Conservation (phyloP, 352 stramenopile species). For the Pythium insidiosum region DNA sequence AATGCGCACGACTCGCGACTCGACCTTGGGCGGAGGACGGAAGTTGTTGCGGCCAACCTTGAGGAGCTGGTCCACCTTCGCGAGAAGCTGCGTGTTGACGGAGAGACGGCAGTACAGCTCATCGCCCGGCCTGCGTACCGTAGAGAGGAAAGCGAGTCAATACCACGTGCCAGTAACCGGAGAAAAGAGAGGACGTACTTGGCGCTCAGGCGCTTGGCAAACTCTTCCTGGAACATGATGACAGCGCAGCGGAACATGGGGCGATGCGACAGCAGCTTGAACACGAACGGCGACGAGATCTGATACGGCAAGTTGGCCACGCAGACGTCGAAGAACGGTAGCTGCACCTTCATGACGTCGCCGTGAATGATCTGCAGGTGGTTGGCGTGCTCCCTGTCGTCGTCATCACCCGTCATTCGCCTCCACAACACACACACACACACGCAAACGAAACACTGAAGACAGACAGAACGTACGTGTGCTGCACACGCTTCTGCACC, state of each 20-base stretch:
- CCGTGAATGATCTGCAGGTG: slow-evolving; percentile 99
- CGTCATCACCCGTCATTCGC: neutral
- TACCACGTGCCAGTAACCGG: too few species aligned
- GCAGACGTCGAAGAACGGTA: slow-evolving; percentile 99
- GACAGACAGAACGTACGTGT: slow-evolving; percentile 61
- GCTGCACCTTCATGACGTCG: slow-evolving; percentile 98
- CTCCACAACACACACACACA: neutral
- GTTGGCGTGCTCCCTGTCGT: slow-evolving; percentile 71
- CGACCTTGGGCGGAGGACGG: slow-evolving; percentile 95
- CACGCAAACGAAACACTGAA: neutral
- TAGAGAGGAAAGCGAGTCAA: too few species aligned
- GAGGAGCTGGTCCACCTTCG: slow-evolving; percentile 97
- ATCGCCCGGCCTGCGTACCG: slow-evolving; percentile 81
- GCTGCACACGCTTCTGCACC: slow-evolving; percentile 97
- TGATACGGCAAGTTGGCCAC: slow-evolving; percentile 99
- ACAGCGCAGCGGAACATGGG: slow-evolving; percentile 99
- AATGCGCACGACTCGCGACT: slow-evolving; percentile 96
- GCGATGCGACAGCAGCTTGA: slow-evolving; percentile 97
- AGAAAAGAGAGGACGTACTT: slow-evolving; percentile 33
- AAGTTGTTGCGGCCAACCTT: slow-evolving; percentile 99
- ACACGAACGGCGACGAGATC: slow-evolving; percentile 98
- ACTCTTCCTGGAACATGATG: slow-evolving; percentile 99
- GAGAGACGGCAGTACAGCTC: slow-evolving; percentile 97
- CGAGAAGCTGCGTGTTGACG: slow-evolving; percentile 98
- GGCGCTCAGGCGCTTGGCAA: slow-evolving; percentile 97